Conservation (phyloP, 345 rosid genomes). For the Brassica nigra region DNA sequence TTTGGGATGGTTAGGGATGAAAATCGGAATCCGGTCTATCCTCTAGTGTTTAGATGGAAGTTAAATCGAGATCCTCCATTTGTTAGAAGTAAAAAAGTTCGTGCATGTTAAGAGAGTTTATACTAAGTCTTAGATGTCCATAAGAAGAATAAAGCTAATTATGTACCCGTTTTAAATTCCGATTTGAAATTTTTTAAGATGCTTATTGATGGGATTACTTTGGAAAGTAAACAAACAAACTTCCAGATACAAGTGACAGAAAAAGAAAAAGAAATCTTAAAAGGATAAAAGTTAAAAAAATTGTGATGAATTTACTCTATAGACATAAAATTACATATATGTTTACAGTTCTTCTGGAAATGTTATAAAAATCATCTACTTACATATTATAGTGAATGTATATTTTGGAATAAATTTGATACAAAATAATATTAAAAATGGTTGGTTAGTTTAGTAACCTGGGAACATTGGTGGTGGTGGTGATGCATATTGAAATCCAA, state of each 20-base stretch:
- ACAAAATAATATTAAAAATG: constrained; percentile 18
- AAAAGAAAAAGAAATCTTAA: neutral
- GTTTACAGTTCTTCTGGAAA: neutral
- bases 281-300: neutral
- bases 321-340: constrained; percentile 12
- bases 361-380: constrained; percentile 27
- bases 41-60: constrained; percentile 48
- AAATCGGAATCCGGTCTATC: constrained; percentile 43
- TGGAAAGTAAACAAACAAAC: neutral
- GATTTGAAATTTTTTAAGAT: no score
- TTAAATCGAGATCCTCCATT: constrained; percentile 10
- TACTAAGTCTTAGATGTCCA: neutral
- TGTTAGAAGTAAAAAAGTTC: neutral
- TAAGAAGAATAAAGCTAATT: neutral
- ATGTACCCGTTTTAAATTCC: neutral
- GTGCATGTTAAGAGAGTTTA: neutral
- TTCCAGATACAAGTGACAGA: neutral
- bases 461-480: constrained; percentile 88
- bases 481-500: constrained; percentile 71
- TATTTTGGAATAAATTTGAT: constrained; percentile 4
- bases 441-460: constrained; percentile 58
- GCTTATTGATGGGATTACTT: neutral
- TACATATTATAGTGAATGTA: constrained; percentile 23
- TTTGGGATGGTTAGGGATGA: constrained; percentile 31
- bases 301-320: constrained; percentile 30